Base-by-base conservation (phyloP, 345 rosid species). In the Corchorus capsularis region DNA sequence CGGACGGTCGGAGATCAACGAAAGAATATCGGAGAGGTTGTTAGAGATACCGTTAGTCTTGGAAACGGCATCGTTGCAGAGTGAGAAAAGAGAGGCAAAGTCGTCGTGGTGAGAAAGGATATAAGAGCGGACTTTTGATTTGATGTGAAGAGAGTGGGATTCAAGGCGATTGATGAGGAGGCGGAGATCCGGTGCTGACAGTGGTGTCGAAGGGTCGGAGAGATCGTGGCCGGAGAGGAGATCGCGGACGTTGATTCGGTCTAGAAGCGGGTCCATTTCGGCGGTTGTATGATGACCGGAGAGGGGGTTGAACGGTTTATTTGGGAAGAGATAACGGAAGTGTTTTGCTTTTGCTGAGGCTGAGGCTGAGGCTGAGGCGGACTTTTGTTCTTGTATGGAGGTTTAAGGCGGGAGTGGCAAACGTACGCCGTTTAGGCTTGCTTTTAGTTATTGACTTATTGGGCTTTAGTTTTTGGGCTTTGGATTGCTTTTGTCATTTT, bases 161-260 rank as follows among this genome's bases (percentile, higher is more conserved):
- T 96, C 98, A 53, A 96, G 94, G 39, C 92, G 89, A 64, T 79
- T 78, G 77, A 87, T 88, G 56, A 96, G 92, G 82, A 96, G 99
- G 76, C 97, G 99, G 80, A 96, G 99, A 87, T 96, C 99, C 34
- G 98, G 98, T 56, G 97, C 94, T 35, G 99, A 85, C 55, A 96
- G 92, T 1, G 97, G 98, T 17, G 97, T 84, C 19, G 89, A 83
- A 0, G 93, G 91, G 77, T 96, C 99, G 56, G 85, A 76, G 35
- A 91, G 89, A 84, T 96, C 96, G 77, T 87, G 83, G 73, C 94
- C 86, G 47, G 98, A 77, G 79, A 96, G 99, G 63, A 93, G 99
- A 64, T 96, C 97, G 3, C 91, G 87, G 71, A 96, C 84, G 85
- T 91, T 89, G 82, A 93, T 85, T 4, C 86, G 75, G 81, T 89